phyloP scores from a whole-genome alignment of 2,329 filamentous ascomycete species.

The Onygenales sp. region DNA sequence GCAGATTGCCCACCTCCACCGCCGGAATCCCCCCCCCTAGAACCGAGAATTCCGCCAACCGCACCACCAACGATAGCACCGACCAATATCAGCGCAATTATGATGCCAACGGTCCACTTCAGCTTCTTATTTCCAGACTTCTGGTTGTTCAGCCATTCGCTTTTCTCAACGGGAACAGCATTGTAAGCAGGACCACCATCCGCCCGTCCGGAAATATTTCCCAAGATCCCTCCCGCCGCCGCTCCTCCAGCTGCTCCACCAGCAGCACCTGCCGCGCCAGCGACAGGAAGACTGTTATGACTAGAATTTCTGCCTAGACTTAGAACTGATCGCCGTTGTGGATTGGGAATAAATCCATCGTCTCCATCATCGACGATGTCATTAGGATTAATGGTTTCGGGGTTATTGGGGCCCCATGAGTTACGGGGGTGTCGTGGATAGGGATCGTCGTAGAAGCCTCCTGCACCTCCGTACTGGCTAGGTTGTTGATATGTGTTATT shows the following conservation, averaged over 20 bases:
- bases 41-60: slow-evolving; percentile 60
- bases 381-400: slow-evolving; percentile 59
- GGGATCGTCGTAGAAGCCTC: slow-evolving; percentile 50
- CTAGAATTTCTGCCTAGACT: slow-evolving; percentile 43
- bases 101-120: slow-evolving; percentile 58
- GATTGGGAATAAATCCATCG: slow-evolving; percentile 58
- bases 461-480: slow-evolving; percentile 22
- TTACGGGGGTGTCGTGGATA: slow-evolving; percentile 51
- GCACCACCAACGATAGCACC: slow-evolving; percentile 66
- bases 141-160: slow-evolving; percentile 53
- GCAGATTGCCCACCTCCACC: slow-evolving; percentile 41
- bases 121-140: slow-evolving; percentile 55
- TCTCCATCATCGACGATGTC: slow-evolving; percentile 82
- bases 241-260: slow-evolving; percentile 25
- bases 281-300: slow-evolving; percentile 18
- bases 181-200: slow-evolving; percentile 45
- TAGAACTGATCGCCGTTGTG: slow-evolving; percentile 50
- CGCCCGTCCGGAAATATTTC: slow-evolving; percentile 32
- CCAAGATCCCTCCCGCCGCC: slow-evolving; percentile 33
- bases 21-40: slow-evolving; percentile 9
- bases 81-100: slow-evolving; percentile 56
- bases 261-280: slow-evolving; percentile 37
- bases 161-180: slow-evolving; percentile 53
- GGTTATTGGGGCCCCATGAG: slow-evolving; percentile 41
- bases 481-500: slow-evolving; percentile 30